Evolutionary conservation across 2,329 filamentous ascomycete genomes (phyloP).

Genomic region (Fusarium luffae): DNA sequence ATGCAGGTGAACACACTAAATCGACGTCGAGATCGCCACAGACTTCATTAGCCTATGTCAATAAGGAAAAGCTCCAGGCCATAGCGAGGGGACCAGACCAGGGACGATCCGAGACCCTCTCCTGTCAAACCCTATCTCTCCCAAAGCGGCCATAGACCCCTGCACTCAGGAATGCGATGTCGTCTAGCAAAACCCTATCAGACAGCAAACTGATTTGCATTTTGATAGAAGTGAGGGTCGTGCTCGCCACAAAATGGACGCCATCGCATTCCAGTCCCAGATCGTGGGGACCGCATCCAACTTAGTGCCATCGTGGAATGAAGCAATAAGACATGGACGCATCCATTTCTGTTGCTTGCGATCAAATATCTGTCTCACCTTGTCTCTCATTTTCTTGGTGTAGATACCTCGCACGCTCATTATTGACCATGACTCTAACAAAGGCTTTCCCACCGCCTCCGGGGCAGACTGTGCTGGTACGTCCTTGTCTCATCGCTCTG

Average conservation of each 20-base stretch:
- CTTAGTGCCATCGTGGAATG: constrained; percentile 4
- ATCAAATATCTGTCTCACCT: constrained; percentile 6
- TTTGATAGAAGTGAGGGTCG: constrained; percentile 5
- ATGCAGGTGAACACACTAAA: background rate
- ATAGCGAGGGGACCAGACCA: background rate
- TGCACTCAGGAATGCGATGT: constrained; percentile 16
- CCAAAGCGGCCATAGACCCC: constrained; percentile 4
- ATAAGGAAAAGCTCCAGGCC: background rate
- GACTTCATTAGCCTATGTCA: background rate
- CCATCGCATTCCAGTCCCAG: constrained; percentile 20
- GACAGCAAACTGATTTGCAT: constrained; percentile 10
- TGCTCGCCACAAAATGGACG: constrained; percentile 2
- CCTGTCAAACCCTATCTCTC: constrained; percentile 14
- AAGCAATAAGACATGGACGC: constrained; percentile 22
- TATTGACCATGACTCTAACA: constrained; percentile 22
- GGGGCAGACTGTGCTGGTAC: constrained; percentile 22
- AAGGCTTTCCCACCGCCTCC: constrained; percentile 21
- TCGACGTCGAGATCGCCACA: background rate
- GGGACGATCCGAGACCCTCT: constrained; percentile 4
- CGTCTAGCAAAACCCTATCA: constrained; percentile 13
- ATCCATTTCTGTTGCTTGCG: constrained; percentile 10
- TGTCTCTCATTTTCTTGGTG: constrained; percentile 12
- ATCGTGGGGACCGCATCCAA: constrained; percentile 13
- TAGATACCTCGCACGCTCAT: constrained; percentile 9
- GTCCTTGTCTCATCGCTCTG: background rate